Percentiles rank a stretch among this genome's conserved stretches.
Evolutionary conservation across 768 basidiomycete genomes (phyloP).

Genomic region (Termitomyces sp.): DNA sequence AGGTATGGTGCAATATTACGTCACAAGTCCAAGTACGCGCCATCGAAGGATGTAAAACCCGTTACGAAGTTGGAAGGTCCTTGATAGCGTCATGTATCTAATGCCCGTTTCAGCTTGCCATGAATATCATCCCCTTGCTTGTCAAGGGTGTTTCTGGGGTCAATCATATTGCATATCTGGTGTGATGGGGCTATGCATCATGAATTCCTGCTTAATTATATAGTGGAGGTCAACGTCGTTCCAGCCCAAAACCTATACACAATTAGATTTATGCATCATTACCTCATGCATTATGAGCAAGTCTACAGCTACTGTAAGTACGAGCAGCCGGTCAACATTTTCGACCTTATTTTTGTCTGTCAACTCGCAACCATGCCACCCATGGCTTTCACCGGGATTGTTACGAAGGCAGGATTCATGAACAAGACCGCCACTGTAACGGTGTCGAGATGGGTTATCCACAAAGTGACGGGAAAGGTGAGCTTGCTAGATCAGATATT

Average conservation of each 20-base stretch:
- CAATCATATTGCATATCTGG: no score
- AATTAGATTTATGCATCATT: no score
- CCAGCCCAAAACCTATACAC: no score
- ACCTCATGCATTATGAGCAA: no score
- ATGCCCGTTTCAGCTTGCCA: no score
- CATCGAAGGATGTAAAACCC: slow-evolving; percentile 14
- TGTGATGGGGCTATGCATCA: not conserved
- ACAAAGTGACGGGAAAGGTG: slow-evolving; percentile 77
- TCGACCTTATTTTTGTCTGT: not conserved
- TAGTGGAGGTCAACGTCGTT: no score
- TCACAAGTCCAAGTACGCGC: slow-evolving; percentile 39
- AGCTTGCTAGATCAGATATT: slow-evolving; percentile 8
- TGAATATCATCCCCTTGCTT: no score
- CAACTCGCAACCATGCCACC: slow-evolving; percentile 58
- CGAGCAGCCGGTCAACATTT: not conserved
- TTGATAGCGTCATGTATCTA: not conserved
- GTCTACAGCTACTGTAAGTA: no score
- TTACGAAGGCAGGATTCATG: slow-evolving; percentile 82
- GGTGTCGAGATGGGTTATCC: slow-evolving; percentile 70
- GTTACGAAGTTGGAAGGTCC: not conserved
- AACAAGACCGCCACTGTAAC: slow-evolving; percentile 83
- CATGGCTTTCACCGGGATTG: slow-evolving; percentile 69
- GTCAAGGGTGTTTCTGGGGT: no score
- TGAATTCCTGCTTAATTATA: no score
- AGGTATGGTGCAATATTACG: slow-evolving; percentile 43